Evolutionary conservation across 495 filamentous ascomycete genomes (phyloP).

Genomic region (Penicillium taxi): DNA sequence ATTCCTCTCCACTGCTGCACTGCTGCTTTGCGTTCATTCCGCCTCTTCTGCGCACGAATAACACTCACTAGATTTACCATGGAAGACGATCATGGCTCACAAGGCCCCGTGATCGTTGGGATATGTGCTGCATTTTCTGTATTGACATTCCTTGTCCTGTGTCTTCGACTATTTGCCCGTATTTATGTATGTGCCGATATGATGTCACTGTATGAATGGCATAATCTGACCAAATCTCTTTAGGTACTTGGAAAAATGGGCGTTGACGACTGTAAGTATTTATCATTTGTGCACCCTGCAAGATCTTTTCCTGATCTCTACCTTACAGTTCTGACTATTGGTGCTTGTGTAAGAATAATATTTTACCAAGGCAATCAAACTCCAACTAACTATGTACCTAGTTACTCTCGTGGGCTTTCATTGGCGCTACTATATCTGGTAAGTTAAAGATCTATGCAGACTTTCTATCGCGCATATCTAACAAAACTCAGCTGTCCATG

Average conservation of each 20-base stretch:
- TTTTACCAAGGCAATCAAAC: background rate
- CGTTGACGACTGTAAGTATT: slow-evolving; percentile 30
- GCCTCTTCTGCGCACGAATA: no score
- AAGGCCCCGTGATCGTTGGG: slow-evolving; percentile 24
- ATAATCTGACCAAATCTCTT: no score
- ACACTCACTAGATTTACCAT: no score
- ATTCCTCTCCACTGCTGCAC: no score
- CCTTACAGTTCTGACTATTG: slow-evolving; percentile 26
- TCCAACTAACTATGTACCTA: slow-evolving; percentile 12
- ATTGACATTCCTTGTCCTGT: slow-evolving; percentile 28
- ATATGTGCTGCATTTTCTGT: slow-evolving; percentile 29
- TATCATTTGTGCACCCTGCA: no score
- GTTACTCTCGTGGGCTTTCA: slow-evolving; percentile 32
- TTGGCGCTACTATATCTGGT: slow-evolving; percentile 28
- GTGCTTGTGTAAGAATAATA: slow-evolving; percentile 25
- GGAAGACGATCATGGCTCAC: slow-evolving; percentile 17
- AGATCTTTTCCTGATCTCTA: background rate
- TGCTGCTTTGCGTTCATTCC: no score
- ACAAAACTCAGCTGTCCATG: slow-evolving; percentile 20
- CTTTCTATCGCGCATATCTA: background rate
- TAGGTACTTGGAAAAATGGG: slow-evolving; percentile 28
- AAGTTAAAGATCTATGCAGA: slow-evolving; percentile 2
- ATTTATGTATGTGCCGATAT: no score
- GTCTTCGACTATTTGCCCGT: slow-evolving; percentile 29
- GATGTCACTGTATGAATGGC: no score